Evolutionary conservation across 495 filamentous ascomycete species (phyloP).

Genomic region (Aspergillus cristatus): DNA sequence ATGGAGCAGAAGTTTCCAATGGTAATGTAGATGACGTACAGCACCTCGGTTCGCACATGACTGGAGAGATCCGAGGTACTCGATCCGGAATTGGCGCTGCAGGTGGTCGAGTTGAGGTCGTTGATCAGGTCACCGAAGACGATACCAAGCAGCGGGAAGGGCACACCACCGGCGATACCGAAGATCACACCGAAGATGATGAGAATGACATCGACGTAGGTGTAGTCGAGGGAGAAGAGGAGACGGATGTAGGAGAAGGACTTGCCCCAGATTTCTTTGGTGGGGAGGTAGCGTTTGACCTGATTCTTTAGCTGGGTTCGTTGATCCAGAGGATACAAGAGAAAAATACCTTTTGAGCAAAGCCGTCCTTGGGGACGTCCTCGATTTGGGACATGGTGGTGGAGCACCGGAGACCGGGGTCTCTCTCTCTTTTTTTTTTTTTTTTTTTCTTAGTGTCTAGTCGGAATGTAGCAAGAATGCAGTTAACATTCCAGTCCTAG

Average conservation of each 20-base stretch:
- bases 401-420: too few species aligned
- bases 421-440: too few species aligned
- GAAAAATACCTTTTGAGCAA: too few species aligned
- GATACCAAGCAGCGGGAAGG: conserved; percentile 59
- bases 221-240: conserved; percentile 26
- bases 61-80: conserved; percentile 9
- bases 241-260: conserved; percentile 18
- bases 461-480: too few species aligned
- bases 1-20: conserved; percentile 53
- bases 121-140: conserved; percentile 60
- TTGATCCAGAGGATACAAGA: background rate
- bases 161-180: conserved; percentile 52
- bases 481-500: too few species aligned
- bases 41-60: conserved; percentile 37
- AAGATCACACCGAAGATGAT: conserved; percentile 36
- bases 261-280: conserved; percentile 9
- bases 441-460: too few species aligned
- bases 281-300: conserved; percentile 12
- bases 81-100: conserved; percentile 7
- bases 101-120: conserved; percentile 26
- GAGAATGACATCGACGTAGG: conserved; percentile 17
- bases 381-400: too few species aligned
- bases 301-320: conserved; percentile 1
- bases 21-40: conserved; percentile 53
- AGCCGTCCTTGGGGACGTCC: too few species aligned